Evolutionary conservation across 2,329 filamentous ascomycete species (phyloP), one percentile per base, ranked within the genome.

Genomic region (Thielaviopsis ethacetica): DNA sequence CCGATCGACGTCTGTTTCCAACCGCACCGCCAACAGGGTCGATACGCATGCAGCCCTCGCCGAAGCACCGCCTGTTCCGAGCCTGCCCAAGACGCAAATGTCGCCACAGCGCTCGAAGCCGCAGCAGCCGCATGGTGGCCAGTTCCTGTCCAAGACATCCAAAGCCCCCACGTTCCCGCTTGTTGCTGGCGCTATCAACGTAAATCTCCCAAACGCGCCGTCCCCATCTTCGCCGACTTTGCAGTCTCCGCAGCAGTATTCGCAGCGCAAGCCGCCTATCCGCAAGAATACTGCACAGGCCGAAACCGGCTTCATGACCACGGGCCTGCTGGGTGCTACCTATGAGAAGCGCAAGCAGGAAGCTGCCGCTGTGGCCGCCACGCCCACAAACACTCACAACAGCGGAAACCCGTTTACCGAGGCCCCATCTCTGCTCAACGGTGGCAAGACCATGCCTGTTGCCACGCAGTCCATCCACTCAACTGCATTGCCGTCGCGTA

Each of bases 361-460:
- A 58, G 64, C 63, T 21, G 66, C 64, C 26, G 61, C 62, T 13
- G 62, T 63, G 30, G 61, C 61, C 21, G 27, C 47, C 13, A 51
- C 56, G 72, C 4, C 72, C 24, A 24, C 30, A 53, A 74, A 62
- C 68, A 69, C 54, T 67, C 70, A 63, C 62, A 62, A 62, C 51
- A 60, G 63, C 6, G 68, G 69, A 12, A 63, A 67, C 34, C 66
- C 78, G 10, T 84, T 84, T 65, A 79, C 73, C 3, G 73, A 77
- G 7, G 82, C 80, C 0, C 75, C 80, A 1, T 82, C 76, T 9
- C 72, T 84, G 1, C 66, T 84, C 21, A 82, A 79, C 63, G 72
- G 67, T 17, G 65, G 63, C 17, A 55, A 57, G 38, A 47, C 58
- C 24, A 53, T 54, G n/a, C 19, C 58, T 30, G 26, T 27, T 27